Evolutionary conservation across 345 rosid species (phyloP), one percentile per base, ranked within the genome.

Genomic region (Limnanthes douglasii): DNA sequence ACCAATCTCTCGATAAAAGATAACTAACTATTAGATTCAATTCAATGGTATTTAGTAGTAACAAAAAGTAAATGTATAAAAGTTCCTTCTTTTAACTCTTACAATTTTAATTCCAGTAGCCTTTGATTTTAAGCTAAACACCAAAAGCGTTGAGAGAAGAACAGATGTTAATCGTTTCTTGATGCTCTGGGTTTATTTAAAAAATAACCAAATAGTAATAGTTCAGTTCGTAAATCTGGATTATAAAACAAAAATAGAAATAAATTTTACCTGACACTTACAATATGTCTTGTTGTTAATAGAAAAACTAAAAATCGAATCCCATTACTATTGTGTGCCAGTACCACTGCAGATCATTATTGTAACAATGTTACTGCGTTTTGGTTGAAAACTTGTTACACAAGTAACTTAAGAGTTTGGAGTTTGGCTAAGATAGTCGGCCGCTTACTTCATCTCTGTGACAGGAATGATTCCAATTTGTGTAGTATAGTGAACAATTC

Each of bases 91-190:
- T 31, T 26, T 22, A 28, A 24, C 39, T 43, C 95, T 65, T 80
- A 88, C 98, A 25, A 48, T 36, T 51, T 92, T 56, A 61, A 90
- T 71, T 37, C 69, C 64, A 6, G 72, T 70, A 43, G 66, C 60
- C 61, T 81, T 73, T 30, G 73, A 56, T 62, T 56, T 68, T 53
- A 85, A 37, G 48, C 63, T 46, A 64, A 49, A 81, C 36, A 85
- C 78, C 11, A 85, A 1, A 9, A 78, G 22, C 17, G 99, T 92
- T 34, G 99, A 81, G 36, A 85, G 40, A 41, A 73, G 56, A 34
- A 92, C 93, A 21, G 93, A 85, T 21, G 76, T 54, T 39, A 92
- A 55, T 10, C 96, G 95, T 40, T 69, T 85, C 47, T 37, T 85
- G 62, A 66, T 64, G 60, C 96, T 75, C 99, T 92, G 64, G 3